Percentiles rank a stretch among this genome's conserved stretches.
Evolutionary conservation across 176 grass and related monocot species (phyloP).

Genomic region (Pontederia paniculata): DNA sequence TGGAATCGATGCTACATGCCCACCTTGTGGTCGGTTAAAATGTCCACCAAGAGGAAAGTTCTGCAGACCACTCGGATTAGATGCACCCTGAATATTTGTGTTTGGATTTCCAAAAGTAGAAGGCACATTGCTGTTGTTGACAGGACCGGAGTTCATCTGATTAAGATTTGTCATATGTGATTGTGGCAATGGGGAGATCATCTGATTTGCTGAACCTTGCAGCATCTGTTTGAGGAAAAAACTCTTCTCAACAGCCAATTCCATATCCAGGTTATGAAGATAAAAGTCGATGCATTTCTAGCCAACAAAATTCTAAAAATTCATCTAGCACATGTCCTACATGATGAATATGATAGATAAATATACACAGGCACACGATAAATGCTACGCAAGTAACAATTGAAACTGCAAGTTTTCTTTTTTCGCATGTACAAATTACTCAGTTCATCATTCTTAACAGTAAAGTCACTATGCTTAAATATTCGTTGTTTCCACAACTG

Average conservation of each 20-base stretch:
- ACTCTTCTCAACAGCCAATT: neutral
- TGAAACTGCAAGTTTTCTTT: too few relatives aligned
- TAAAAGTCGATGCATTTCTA: neutral
- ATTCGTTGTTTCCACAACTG: too few relatives aligned
- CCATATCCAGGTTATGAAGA: neutral
- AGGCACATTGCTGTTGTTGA: constrained; percentile 42
- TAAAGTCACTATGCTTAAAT: too few relatives aligned
- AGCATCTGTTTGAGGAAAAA: constrained; percentile 17
- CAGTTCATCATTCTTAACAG: too few relatives aligned
- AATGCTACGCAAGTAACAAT: too few relatives aligned
- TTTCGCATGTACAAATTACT: too few relatives aligned
- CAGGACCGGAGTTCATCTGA: constrained; percentile 48
- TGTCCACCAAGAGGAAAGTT: constrained; percentile 67
- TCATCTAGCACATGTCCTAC: neutral
- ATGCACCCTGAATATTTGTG: constrained; percentile 49
- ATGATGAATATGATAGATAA: too few relatives aligned
- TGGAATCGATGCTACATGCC: constrained; percentile 60
- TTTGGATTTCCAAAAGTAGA: constrained; percentile 58
- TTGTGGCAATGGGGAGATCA: constrained; percentile 69
- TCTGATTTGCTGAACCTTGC: constrained; percentile 72
- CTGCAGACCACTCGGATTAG: constrained; percentile 49
- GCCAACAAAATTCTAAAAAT: neutral
- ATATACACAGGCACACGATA: too few relatives aligned
- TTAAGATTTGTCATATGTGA: constrained; percentile 61
- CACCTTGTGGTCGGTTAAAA: constrained; percentile 65